Conservation (phyloP, 352 stramenopile genomes). For the Phytophthora agathidicida region DNA sequence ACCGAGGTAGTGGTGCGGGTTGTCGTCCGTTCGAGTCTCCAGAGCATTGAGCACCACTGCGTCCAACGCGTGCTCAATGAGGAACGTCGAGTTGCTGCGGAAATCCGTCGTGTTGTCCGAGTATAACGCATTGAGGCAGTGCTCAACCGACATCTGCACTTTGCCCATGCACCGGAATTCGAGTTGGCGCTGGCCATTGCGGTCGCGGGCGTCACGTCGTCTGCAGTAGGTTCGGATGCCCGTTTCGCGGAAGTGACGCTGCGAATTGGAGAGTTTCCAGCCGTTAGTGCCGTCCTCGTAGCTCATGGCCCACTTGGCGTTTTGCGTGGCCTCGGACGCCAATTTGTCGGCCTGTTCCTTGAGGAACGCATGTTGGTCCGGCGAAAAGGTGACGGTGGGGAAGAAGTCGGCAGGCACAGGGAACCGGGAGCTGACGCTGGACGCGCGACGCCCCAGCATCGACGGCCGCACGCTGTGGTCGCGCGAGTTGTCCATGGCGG, state of each 20-base stretch:
- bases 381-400: slow-evolving; percentile 37
- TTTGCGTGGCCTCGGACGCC: slow-evolving; percentile 39
- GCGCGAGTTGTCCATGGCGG: slow-evolving; percentile 41
- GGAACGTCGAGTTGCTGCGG: slow-evolving; percentile 56
- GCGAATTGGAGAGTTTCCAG: slow-evolving; percentile 75
- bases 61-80: slow-evolving; percentile 67
- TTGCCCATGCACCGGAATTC: slow-evolving; percentile 77
- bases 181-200: slow-evolving; percentile 38
- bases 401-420: slow-evolving; percentile 58
- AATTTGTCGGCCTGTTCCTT: slow-evolving; percentile 43
- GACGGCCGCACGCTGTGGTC: slow-evolving; percentile 29
- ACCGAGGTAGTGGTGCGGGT: slow-evolving; percentile 66
- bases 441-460: slow-evolving; percentile 43
- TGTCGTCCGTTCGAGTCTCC: slow-evolving; percentile 37
- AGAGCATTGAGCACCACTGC: slow-evolving; percentile 63
- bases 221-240: slow-evolving; percentile 67
- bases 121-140: slow-evolving; percentile 61
- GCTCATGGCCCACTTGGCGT: slow-evolving; percentile 63
- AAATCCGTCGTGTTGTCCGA: slow-evolving; percentile 67
- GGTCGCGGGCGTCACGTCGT: slow-evolving; percentile 43
- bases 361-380: slow-evolving; percentile 48
- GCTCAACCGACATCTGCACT: slow-evolving; percentile 50
- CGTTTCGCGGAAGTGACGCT: slow-evolving; percentile 69
- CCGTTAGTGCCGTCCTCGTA: slow-evolving; percentile 61
- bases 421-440: slow-evolving; percentile 32